Base-by-base conservation (phyloP, 345 rosid genomes). In the Citrus sinensis region DNA sequence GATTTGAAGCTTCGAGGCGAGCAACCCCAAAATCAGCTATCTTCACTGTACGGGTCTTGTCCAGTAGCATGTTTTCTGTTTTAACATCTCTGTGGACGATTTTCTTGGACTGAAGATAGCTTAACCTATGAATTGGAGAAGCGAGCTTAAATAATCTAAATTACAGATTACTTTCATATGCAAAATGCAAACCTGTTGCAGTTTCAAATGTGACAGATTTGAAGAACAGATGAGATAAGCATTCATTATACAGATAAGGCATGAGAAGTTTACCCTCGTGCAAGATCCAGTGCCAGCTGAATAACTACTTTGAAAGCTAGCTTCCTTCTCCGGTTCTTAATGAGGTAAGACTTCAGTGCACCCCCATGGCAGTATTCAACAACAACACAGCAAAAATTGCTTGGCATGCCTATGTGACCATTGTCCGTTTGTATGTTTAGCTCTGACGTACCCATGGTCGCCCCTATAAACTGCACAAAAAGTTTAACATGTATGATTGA, bases 1-100 rank as follows among this genome's bases (percentile, higher is more conserved):
- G 97, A 81, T 96, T 94, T 40, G 99, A 96, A 70, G 98, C 99
- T 83, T 96, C 99, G 11, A 94, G 88, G 42, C 99, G 94, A 71
- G 98, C 99, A 79, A 96, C 99, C 24, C 99, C 99, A 73, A 96
- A 96, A 83, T 96, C 99, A 6, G 98, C 97, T 79, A 96, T 94
- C 83, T 96, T 95, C 32, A 96, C 85, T 0, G 91, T 92, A 16
- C 99, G 91, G 9, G 93, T 74, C 90, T 88, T 96, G 85, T 96
- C 97, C 76, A 96, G 76, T 66, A 96, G 91, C 99, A 96, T 94
- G 88, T 96, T 96, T 83, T 96, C 99, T 19, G 99, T 96, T 85
- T 96, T 95, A 58, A 96, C 99, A 79, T 96, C 99, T 89, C 99
- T 87, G 83, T 96, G 99, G 70, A 94, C 99, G 6, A 94, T 93